Percentiles rank a stretch among this genome's conserved stretches.
Conservation (phyloP, 306 rosid genomes). For the peach (Prunus persica) region Prunus_persica_NCBIv2 NC_034016.1:5379501-5380000, state of each 20-base stretch:
- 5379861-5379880: background rate
- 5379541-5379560: background rate
- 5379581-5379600: background rate
- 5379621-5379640: constrained; percentile 85
- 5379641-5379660: constrained; percentile 93
- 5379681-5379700: constrained; percentile 98
- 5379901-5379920: background rate
- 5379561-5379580: constrained; percentile 4
- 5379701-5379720: constrained; percentile 89
- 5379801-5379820: background rate
- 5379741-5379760: constrained; percentile 3
- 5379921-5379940: background rate
- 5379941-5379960: background rate
- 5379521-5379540: background rate
- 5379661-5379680: constrained; percentile 96
- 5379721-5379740: constrained; percentile 96
- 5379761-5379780: constrained; percentile 8
- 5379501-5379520: background rate
- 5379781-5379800: background rate
- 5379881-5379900: background rate
- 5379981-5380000: background rate
- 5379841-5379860: background rate
- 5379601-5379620: background rate
- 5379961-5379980: background rate
- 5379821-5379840: background rate